These are phyloP conservation scores for Schizopora paradoxa DNA, from an alignment of 1,284 basidiomycete genomes.

Conservation along the genomic window DNA sequence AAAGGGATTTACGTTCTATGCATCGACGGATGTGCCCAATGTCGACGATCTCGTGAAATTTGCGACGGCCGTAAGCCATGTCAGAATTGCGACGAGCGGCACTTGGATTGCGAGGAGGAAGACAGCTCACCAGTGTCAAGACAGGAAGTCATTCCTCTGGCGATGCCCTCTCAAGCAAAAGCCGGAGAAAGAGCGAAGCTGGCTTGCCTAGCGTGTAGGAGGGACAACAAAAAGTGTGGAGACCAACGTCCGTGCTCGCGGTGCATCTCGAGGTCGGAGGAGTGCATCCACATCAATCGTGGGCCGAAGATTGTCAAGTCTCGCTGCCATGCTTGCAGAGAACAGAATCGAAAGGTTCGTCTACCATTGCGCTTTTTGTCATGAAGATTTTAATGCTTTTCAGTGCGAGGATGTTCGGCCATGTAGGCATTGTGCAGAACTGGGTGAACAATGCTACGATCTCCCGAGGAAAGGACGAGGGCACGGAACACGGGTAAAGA, in stretches of 20 bases:
- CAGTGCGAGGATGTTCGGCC: conserved; percentile 54
- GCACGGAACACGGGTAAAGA: conserved; percentile 52
- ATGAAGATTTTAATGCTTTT: background rate
- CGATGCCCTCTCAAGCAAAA: conserved; percentile 26
- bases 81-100: conserved; percentile 40
- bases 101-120: conserved; percentile 36
- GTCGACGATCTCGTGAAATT: conserved; percentile 46
- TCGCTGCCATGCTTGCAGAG: conserved; percentile 50
- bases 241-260: conserved; percentile 53
- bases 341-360: conserved; percentile 36
- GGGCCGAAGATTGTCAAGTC: conserved; percentile 49
- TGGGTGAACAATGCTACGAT: conserved; percentile 40
- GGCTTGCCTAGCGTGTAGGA: conserved; percentile 50
- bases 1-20: conserved; percentile 46
- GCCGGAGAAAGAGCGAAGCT: conserved; percentile 44
- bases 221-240: conserved; percentile 61
- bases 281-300: conserved; percentile 49
- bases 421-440: conserved; percentile 44
- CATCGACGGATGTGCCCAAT: conserved; percentile 47
- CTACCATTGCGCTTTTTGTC: background rate
- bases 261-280: conserved; percentile 45
- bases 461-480: conserved; percentile 48
- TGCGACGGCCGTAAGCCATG: conserved; percentile 52
- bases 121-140: conserved; percentile 1
- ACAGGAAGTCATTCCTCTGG: conserved; percentile 19